These are phyloP conservation scores for Rhipidocladum racemiflorum DNA, from an alignment of 176 grass and related monocot species.

Conservation along the genomic window DNA sequence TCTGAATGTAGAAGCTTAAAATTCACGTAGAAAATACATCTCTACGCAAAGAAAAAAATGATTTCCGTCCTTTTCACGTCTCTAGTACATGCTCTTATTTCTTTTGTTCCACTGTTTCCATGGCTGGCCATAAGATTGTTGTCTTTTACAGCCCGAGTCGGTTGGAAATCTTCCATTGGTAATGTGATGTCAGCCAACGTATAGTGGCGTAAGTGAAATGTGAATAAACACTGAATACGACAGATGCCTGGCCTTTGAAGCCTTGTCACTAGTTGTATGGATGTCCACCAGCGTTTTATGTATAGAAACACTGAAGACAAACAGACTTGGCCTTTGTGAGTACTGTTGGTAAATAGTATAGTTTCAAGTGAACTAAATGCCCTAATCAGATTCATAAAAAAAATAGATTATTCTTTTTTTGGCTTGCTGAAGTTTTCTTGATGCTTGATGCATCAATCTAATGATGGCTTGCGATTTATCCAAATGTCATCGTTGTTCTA, in stretches of 20 bases:
- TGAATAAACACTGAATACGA: neutral
- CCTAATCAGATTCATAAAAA: neutral
- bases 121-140: neutral
- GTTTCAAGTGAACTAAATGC: neutral
- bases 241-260: neutral
- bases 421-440: constrained; percentile 4
- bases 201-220: neutral
- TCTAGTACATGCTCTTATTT: neutral
- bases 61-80: neutral
- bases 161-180: constrained; percentile 6
- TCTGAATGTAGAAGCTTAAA: neutral
- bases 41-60: neutral
- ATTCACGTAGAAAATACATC: neutral
- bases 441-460: neutral
- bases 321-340: neutral
- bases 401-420: constrained; percentile 4
- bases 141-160: neutral
- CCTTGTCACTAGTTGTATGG: neutral
- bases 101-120: neutral
- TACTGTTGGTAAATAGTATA: neutral
- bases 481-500: neutral
- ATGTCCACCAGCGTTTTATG: neutral
- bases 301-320: neutral
- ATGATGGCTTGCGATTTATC: constrained; percentile 14
- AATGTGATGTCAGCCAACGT: neutral